These are phyloP conservation scores for Piedraia hortae DNA, from an alignment of 2,329 filamentous ascomycete genomes.

Conservation along the genomic window DNA sequence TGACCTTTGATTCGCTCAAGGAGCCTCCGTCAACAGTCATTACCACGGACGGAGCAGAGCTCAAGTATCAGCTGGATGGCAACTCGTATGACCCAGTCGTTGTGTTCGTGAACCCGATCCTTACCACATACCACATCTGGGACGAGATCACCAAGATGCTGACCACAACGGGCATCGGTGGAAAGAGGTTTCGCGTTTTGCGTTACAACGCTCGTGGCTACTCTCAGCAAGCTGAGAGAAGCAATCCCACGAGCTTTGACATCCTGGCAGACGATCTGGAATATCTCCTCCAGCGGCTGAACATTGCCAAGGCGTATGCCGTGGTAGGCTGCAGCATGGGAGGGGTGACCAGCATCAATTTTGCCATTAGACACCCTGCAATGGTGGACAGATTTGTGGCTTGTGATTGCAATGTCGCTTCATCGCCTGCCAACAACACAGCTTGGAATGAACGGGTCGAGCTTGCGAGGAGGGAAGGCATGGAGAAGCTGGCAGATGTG, in stretches of 20 bases:
- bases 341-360: slow-evolving; percentile 49
- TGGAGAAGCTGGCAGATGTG: slow-evolving; percentile 30
- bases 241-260: slow-evolving; percentile 26
- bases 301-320: slow-evolving; percentile 35
- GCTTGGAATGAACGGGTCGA: slow-evolving; percentile 56
- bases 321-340: slow-evolving; percentile 59
- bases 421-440: slow-evolving; percentile 44
- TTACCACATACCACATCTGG: slow-evolving; percentile 60
- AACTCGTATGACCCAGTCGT: slow-evolving; percentile 41
- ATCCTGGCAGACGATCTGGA: slow-evolving; percentile 40
- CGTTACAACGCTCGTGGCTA: slow-evolving; percentile 56
- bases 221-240: slow-evolving; percentile 14
- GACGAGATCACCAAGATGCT: slow-evolving; percentile 41
- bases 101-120: slow-evolving; percentile 53
- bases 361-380: slow-evolving; percentile 36
- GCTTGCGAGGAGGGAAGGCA: slow-evolving; percentile 20
- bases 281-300: slow-evolving; percentile 37
- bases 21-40: slow-evolving; percentile 41
- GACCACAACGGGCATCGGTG: slow-evolving; percentile 22
- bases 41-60: slow-evolving; percentile 35
- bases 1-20: slow-evolving; percentile 40
- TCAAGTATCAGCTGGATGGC: slow-evolving; percentile 54
- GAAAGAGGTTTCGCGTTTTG: slow-evolving; percentile 39
- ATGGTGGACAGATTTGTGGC: slow-evolving; percentile 35
- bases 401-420: slow-evolving; percentile 52